These are phyloP conservation scores for Xylona heveae DNA, from an alignment of 495 filamentous ascomycete species.

Conservation along the genomic window DNA sequence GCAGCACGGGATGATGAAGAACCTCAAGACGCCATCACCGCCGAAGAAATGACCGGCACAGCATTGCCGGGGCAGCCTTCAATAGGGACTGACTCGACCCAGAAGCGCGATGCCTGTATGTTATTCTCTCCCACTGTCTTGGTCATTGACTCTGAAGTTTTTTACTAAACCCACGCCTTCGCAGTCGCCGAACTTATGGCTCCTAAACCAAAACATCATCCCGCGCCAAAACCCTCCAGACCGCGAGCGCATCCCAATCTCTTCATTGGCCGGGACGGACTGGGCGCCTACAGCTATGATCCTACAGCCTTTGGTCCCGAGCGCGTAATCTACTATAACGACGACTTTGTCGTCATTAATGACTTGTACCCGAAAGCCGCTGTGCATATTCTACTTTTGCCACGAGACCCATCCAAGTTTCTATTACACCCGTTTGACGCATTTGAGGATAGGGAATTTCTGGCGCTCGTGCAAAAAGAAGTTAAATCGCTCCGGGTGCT, in stretches of 20 bases:
- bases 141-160: too few relatives aligned
- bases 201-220: constrained; percentile 26
- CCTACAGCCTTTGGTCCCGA: constrained; percentile 38
- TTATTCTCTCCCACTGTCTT: too few relatives aligned
- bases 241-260: constrained; percentile 7
- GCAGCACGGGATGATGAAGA: too few relatives aligned
- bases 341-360: constrained; percentile 56
- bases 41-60: too few relatives aligned
- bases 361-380: constrained; percentile 73
- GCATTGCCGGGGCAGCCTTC: too few relatives aligned
- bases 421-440: constrained; percentile 58
- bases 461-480: constrained; percentile 38
- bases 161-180: neutral
- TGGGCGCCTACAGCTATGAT: constrained; percentile 49
- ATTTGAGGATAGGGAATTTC: constrained; percentile 48
- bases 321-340: constrained; percentile 45
- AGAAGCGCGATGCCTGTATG: too few relatives aligned
- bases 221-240: constrained; percentile 12
- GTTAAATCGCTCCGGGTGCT: constrained; percentile 34
- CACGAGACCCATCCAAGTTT: constrained; percentile 40
- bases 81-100: too few relatives aligned
- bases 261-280: constrained; percentile 31
- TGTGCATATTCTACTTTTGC: constrained; percentile 71
- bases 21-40: too few relatives aligned
- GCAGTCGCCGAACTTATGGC: constrained; percentile 51